These are phyloP conservation scores for apple (Malus domestica) DNA, from an alignment of 306 rosid genomes.

Conservation along the genomic window ASM211411v1 NC_041793.1:32862001-32862500, in stretches of 20 bases:
- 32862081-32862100: conserved; percentile 26
- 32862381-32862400: not conserved
- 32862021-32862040: not conserved
- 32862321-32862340: not conserved
- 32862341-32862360: not conserved
- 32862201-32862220: not conserved
- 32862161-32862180: conserved; percentile 32
- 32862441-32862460: conserved; percentile 13
- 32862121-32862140: conserved; percentile 81
- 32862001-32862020: not conserved
- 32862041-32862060: not conserved
- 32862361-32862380: not conserved
- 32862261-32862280: not conserved
- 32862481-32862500: conserved; percentile 52
- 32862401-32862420: not conserved
- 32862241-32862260: not conserved
- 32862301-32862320: not conserved
- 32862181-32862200: conserved; percentile 9
- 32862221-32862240: not conserved
- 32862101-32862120: conserved; percentile 76
- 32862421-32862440: conserved; percentile 13
- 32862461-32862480: conserved; percentile 77
- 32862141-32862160: conserved; percentile 86
- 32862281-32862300: not conserved
- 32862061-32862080: conserved; percentile 1